These are phyloP conservation scores for Usnea hakonensis DNA, from an alignment of 495 filamentous ascomycete species.

Conservation along the genomic window DNA sequence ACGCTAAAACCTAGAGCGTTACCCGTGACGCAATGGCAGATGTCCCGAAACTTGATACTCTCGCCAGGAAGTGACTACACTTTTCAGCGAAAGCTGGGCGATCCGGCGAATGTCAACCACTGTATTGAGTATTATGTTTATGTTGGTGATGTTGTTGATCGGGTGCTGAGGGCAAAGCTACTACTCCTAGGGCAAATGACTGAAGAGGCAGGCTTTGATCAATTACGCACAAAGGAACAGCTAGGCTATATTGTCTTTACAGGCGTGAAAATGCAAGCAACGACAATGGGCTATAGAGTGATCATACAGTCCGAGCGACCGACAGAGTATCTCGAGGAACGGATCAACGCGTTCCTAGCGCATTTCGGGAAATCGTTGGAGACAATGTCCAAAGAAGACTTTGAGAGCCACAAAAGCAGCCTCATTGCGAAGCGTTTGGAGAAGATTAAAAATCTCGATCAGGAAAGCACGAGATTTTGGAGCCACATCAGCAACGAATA, in stretches of 20 bases:
- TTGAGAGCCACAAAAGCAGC: slow-evolving; percentile 84
- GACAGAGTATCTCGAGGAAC: slow-evolving; percentile 70
- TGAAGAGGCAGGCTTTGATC: slow-evolving; percentile 89
- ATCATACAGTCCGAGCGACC: slow-evolving; percentile 91
- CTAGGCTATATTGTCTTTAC: slow-evolving; percentile 95
- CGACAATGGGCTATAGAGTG: slow-evolving; percentile 76
- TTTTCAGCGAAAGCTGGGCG: slow-evolving; percentile 71
- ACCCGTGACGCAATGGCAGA: slow-evolving; percentile 71
- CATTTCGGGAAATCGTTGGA: slow-evolving; percentile 55
- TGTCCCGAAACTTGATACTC: slow-evolving; percentile 67
- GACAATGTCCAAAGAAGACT: slow-evolving; percentile 75
- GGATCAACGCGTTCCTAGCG: slow-evolving; percentile 77
- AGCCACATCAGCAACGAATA: slow-evolving; percentile 74
- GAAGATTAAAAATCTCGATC: slow-evolving; percentile 83
- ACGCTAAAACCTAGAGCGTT: slow-evolving; percentile 69
- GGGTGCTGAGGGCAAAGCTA: slow-evolving; percentile 61
- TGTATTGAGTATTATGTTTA: slow-evolving; percentile 89
- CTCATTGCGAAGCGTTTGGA: slow-evolving; percentile 83
- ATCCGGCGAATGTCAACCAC: slow-evolving; percentile 91
- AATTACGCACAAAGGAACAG: slow-evolving; percentile 92
- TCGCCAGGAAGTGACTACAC: slow-evolving; percentile 74
- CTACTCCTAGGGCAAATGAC: slow-evolving; percentile 84
- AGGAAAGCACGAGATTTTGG: slow-evolving; percentile 80
- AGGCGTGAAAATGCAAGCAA: slow-evolving; percentile 57
- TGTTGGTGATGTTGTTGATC: slow-evolving; percentile 64